Evolutionary conservation across 805 yeast species (phyloP).

Genomic region (Scheffersomyces ergatensis): DNA sequence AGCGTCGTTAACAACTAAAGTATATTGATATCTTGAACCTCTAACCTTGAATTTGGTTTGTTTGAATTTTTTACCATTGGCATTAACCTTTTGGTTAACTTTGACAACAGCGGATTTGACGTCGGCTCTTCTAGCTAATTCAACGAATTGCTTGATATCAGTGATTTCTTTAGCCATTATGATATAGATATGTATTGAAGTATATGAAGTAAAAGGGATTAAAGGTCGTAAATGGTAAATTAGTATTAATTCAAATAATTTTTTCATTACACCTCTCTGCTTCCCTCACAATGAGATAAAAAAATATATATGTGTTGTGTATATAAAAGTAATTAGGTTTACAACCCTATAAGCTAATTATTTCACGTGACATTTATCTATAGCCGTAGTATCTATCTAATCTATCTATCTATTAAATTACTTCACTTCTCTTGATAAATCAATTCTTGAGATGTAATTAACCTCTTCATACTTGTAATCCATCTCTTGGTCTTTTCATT

Average conservation of each 20-base stretch:
- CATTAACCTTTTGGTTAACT: conserved; percentile 81
- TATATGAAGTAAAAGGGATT: not conserved
- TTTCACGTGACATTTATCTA: no score
- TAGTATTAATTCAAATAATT: no score
- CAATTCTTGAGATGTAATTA: conserved; percentile 49
- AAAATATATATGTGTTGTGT: no score
- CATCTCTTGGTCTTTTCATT: conserved; percentile 74
- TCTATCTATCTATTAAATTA: no score
- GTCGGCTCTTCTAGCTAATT: conserved; percentile 94
- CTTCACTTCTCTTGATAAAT: no score
- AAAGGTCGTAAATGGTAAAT: no score
- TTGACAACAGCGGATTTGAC: conserved; percentile 91
- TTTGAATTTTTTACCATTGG: conserved; percentile 79
- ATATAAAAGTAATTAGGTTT: no score
- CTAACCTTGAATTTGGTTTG: conserved; percentile 99
- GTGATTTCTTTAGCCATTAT: conserved; percentile 62
- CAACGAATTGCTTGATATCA: conserved; percentile 96
- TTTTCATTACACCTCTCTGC: not conserved
- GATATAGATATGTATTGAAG: not conserved
- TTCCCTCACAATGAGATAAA: not conserved
- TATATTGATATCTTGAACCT: conserved; percentile 92
- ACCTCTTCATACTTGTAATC: conserved; percentile 71
- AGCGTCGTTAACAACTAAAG: conserved; percentile 91
- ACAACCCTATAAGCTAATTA: no score
- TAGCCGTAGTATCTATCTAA: no score